Conservation (phyloP, 2,329 filamentous ascomycete genomes). For the Monilinia fructigena region DNA sequence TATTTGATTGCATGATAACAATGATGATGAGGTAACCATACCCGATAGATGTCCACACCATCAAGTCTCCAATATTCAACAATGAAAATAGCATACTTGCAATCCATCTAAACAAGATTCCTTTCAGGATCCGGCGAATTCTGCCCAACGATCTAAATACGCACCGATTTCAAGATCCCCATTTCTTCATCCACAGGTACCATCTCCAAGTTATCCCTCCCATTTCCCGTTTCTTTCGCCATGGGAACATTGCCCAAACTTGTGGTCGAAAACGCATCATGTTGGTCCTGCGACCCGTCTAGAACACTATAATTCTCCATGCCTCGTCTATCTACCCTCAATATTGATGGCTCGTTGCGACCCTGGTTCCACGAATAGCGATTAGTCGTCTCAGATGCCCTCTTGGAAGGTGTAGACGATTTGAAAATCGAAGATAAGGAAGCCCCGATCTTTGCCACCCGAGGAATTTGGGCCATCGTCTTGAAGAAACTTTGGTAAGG, state of each 20-base stretch:
- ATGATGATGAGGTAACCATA: too few species aligned
- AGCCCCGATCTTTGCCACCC: background rate
- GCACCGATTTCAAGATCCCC: background rate
- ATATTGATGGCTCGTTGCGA: background rate
- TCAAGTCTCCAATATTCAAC: too few species aligned
- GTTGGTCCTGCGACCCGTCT: background rate
- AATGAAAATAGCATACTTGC: background rate
- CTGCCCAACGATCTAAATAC: background rate
- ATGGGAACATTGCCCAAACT: background rate
- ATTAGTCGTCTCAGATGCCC: background rate
- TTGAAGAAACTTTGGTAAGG: background rate
- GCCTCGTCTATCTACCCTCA: background rate
- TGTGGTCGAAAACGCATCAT: background rate
- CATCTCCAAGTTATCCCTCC: background rate
- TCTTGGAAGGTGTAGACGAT: background rate
- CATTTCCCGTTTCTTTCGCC: background rate
- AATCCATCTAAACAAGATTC: background rate
- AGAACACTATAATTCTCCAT: background rate
- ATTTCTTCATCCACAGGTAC: background rate
- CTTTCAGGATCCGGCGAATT: background rate
- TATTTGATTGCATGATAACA: too few species aligned
- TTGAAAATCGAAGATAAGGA: background rate
- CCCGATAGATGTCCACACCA: too few species aligned
- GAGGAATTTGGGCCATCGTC: background rate
- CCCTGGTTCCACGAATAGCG: background rate